A percentile compares a stretch with the other conserved stretches of the same genome.
phyloP scores from a whole-genome alignment of 345 rosid species.

The Raphanus sativus region DNA sequence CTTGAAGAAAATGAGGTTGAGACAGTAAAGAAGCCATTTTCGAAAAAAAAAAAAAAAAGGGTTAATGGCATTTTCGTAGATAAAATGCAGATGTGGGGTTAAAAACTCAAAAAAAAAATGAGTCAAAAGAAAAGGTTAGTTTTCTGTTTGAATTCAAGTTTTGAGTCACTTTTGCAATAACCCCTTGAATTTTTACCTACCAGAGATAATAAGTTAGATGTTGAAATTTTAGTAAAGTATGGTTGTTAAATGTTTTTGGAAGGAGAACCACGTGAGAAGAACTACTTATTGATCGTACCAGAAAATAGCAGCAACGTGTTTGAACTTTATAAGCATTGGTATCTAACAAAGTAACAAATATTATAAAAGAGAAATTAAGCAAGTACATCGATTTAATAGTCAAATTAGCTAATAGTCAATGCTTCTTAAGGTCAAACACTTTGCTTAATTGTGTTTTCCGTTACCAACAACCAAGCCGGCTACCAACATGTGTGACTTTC shows the following conservation, averaged over 20 bases:
- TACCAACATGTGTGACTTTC: slow-evolving; percentile 12
- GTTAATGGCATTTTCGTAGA: too few species aligned
- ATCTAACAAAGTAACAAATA: not conserved
- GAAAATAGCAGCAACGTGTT: slow-evolving; percentile 23
- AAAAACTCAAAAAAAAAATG: too few species aligned
- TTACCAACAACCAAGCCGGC: slow-evolving; percentile 5
- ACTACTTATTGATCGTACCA: slow-evolving; percentile 10
- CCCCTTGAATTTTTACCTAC: slow-evolving; percentile 11
- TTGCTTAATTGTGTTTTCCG: not conserved
- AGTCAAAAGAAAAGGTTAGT: too few species aligned
- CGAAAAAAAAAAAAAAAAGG: too few species aligned
- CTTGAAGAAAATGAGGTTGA: too few species aligned
- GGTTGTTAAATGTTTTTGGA: slow-evolving; percentile 21
- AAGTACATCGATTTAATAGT: not conserved
- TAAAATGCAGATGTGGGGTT: too few species aligned
- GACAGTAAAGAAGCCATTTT: too few species aligned
- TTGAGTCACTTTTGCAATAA: too few species aligned
- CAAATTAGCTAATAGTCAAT: slow-evolving; percentile 9
- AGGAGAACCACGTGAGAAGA: slow-evolving; percentile 19
- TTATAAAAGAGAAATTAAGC: not conserved
- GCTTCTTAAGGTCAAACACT: not conserved
- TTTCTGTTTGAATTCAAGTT: too few species aligned
- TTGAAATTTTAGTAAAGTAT: not conserved
- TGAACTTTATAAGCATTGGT: slow-evolving; percentile 32
- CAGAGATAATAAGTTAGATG: not conserved